These are phyloP conservation scores for Cynanchum wilfordii DNA, from an alignment of 257 asterid species.

Conservation along the genomic window DNA sequence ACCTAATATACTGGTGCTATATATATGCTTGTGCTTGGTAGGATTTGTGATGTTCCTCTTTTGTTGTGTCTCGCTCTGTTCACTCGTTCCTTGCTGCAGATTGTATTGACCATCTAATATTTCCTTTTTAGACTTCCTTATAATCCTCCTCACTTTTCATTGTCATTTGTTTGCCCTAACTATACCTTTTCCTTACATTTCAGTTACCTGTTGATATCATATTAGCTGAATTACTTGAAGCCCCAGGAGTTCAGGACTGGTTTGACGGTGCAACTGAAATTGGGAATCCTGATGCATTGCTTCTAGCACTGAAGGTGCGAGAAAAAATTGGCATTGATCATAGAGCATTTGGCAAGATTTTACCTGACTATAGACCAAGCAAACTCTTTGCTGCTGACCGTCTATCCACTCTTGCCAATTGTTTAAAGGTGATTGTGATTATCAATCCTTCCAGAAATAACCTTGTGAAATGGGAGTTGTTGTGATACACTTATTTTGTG, in stretches of 20 bases:
- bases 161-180: conserved; percentile 14
- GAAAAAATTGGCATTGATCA: conserved; percentile 49
- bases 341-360: conserved; percentile 52
- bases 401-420: conserved; percentile 50
- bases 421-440: conserved; percentile 68
- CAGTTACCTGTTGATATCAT: conserved; percentile 69
- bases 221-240: conserved; percentile 64
- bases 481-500: conserved; percentile 3
- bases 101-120: not conserved
- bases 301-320: conserved; percentile 66
- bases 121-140: conserved; percentile 8
- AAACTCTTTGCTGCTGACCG: conserved; percentile 55
- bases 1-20: not conserved
- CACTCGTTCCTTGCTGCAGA: not conserved
- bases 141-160: not conserved
- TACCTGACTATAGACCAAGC: conserved; percentile 68
- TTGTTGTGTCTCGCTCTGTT: not conserved
- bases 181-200: conserved; percentile 19
- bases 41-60: not conserved
- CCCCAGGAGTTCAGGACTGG: conserved; percentile 82
- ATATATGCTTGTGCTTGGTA: no score
- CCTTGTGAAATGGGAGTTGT: not conserved
- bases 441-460: conserved; percentile 11
- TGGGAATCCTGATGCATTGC: conserved; percentile 92
- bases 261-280: conserved; percentile 63